phyloP scores from a whole-genome alignment of 139 green algal species.

The Ulvella scutata region DNA sequence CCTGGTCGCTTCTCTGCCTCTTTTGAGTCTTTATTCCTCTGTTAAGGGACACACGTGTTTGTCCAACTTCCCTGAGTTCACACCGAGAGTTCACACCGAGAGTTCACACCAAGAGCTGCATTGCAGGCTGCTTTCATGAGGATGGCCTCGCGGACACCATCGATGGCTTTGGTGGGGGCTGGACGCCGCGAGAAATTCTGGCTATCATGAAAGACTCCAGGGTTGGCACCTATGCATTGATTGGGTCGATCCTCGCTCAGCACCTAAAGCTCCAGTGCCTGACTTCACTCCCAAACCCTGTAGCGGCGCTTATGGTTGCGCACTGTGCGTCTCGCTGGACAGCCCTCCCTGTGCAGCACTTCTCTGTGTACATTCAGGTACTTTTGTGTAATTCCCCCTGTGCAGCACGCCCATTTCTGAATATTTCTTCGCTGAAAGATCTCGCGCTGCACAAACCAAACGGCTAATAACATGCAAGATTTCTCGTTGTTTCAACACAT shows the following conservation, averaged over 20 bases:
- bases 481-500: too few relatives aligned
- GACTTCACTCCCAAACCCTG: constrained; percentile 1
- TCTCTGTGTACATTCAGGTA: constrained; percentile 25
- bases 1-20: too few relatives aligned
- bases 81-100: background rate
- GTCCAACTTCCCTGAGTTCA: background rate
- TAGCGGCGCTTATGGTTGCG: constrained; percentile 13
- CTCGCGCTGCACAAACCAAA: too few relatives aligned
- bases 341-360: constrained; percentile 14
- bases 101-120: background rate
- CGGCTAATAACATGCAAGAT: too few relatives aligned
- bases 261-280: constrained; percentile 16
- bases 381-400: too few relatives aligned
- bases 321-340: constrained; percentile 23
- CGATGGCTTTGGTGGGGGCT: constrained; percentile 32
- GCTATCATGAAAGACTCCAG: constrained; percentile 40
- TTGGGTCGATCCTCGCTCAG: constrained; percentile 24
- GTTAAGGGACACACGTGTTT: too few relatives aligned
- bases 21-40: too few relatives aligned
- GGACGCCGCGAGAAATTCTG: constrained; percentile 32
- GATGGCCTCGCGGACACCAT: constrained; percentile 31
- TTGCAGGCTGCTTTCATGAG: constrained; percentile 31
- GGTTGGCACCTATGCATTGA: constrained; percentile 34
- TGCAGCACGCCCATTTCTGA: too few relatives aligned
- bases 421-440: too few relatives aligned